A percentile compares a stretch with the other conserved stretches of the same genome.
phyloP scores from a whole-genome alignment of 2,329 filamentous ascomycete genomes.

The Berkeleyomyces basicola region DNA sequence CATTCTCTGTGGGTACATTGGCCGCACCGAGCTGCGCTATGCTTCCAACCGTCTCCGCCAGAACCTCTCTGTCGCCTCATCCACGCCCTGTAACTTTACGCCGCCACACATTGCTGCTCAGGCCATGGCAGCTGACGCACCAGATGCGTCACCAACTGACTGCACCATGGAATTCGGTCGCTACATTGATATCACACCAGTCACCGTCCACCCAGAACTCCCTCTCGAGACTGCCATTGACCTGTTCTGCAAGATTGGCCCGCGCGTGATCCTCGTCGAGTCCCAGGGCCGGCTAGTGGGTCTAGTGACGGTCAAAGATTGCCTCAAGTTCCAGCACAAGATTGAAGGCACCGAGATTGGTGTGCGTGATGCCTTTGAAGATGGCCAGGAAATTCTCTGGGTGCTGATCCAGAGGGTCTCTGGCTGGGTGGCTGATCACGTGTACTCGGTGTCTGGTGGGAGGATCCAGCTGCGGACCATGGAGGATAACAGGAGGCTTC shows the following conservation, averaged over 20 bases:
- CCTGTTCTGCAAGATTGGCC: conserved; percentile 93
- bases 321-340: conserved; percentile 93
- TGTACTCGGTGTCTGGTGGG: conserved; percentile 37
- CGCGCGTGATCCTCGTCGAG: conserved; percentile 82
- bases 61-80: conserved; percentile 47
- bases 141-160: conserved; percentile 30
- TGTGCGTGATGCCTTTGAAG: conserved; percentile 35
- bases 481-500: conserved; percentile 18
- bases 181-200: conserved; percentile 76
- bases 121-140: too few relatives aligned
- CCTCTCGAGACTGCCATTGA: conserved; percentile 97
- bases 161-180: conserved; percentile 58
- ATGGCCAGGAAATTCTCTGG: conserved; percentile 50
- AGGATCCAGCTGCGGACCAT: conserved; percentile 36
- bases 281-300: conserved; percentile 70
- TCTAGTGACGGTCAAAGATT: conserved; percentile 91
- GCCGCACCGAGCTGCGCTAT: conserved; percentile 78
- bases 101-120: not conserved
- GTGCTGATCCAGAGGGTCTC: conserved; percentile 33
- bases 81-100: conserved; percentile 59
- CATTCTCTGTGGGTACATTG: conserved; percentile 77
- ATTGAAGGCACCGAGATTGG: conserved; percentile 65
- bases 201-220: conserved; percentile 79
- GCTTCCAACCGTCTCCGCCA: conserved; percentile 67
- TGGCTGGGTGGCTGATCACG: conserved; percentile 40